Percentiles rank a stretch among this genome's conserved stretches.
These are phyloP conservation scores for Monocercomonoides exilis DNA, from an alignment of 78 protist species.

Conservation along the genomic window DNA sequence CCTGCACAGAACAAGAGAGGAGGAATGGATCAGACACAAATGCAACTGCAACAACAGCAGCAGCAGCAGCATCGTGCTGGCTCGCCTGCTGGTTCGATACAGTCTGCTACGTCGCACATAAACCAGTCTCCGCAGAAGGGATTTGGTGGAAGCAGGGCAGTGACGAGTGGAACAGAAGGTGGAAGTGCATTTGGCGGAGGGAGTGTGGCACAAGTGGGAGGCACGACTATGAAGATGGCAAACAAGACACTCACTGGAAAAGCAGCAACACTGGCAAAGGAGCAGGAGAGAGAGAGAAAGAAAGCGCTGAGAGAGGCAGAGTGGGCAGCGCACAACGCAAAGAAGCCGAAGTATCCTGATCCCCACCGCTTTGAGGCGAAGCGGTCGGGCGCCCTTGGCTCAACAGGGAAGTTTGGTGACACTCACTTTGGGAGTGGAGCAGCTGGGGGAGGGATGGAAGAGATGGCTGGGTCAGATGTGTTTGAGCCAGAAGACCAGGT, in stretches of 20 bases:
- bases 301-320: neutral
- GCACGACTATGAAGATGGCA: neutral
- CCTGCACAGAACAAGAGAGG: neutral
- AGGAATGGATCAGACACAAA: neutral
- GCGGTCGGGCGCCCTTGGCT: too few relatives aligned
- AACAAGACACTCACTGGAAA: neutral
- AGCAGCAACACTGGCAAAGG: neutral
- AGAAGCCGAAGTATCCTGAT: neutral
- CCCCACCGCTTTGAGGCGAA: too few relatives aligned
- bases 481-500: neutral
- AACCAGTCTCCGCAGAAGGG: too few relatives aligned
- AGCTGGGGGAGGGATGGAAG: neutral
- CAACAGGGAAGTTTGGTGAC: too few relatives aligned
- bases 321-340: neutral
- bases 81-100: too few relatives aligned
- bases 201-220: too few relatives aligned
- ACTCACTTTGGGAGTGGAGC: too few relatives aligned
- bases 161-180: neutral
- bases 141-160: too few relatives aligned
- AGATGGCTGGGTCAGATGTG: neutral
- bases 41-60: neutral
- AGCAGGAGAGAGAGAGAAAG: neutral
- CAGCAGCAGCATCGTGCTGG: neutral
- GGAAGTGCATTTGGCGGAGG: too few relatives aligned
- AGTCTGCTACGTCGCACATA: too few relatives aligned